Base-by-base conservation (phyloP, 1,284 basidiomycete species). In the Malassezia dermatis region DNA sequence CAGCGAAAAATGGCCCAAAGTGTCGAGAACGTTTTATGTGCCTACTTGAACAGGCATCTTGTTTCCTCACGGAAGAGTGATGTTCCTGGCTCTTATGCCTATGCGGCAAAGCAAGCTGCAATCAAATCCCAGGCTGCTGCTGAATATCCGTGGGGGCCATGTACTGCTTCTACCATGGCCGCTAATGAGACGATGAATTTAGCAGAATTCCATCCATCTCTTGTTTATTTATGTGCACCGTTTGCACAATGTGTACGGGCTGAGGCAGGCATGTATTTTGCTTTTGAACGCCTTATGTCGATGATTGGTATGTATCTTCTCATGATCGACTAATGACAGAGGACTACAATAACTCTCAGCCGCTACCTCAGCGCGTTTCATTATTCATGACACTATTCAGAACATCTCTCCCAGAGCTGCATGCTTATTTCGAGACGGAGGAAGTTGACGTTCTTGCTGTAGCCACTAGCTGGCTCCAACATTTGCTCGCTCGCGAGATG, bases 241-340 rank as follows among this genome's bases (percentile, higher is more conserved):
- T 75, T 75, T 40, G 72, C 74, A 3, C 65, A 71, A 47, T 75
- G 70, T 40, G 62, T 75, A 0, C 61, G 67, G 3, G 71, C 68
- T 1, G 74, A 75, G 48, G 69, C 74, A 12, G 73, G 73, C 21
- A 72, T 75, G 64, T 75, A 67, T 61, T 75, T 75, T 56, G 69
- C 70, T 6, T 75, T 75, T 53, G 71, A 74, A 37, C 59, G 56
- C 27, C 62, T 75, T 2, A 73, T 75, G 73, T 53, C 30, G 21
- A 62, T 71, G 41, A 64, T 67, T 44, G 45, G 51, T 37, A 26
- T n/a, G 34, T 37, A 8, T 24, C 6, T 28, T 26, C 8, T 21
- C 35, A 7, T 30, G 35, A 24, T 3, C 10, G 28, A 19, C 47
- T 42, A 2, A 28, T 11, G 19, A 11, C 34, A 60, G 63, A 66